phyloP scores from a whole-genome alignment of 164 flowering plant species.

The Magnolia changhungtana region DNA sequence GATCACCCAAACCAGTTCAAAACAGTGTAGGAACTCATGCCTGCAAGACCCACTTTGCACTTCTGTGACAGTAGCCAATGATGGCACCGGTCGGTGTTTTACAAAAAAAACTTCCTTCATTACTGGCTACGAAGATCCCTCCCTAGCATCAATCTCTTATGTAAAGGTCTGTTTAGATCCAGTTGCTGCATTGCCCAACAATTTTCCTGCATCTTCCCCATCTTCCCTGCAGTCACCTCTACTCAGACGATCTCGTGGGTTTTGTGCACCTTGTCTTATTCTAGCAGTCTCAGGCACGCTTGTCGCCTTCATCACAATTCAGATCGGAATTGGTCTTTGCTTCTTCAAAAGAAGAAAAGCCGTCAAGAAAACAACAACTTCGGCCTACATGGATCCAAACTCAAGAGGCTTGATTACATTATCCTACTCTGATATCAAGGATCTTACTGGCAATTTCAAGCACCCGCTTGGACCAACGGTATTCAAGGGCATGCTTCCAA shows the following conservation, averaged over 20 bases:
- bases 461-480: conserved; percentile 45
- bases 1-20: conserved; percentile 28
- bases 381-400: conserved; percentile 20
- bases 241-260: conserved; percentile 9
- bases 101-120: conserved; percentile 42
- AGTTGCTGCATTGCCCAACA: conserved; percentile 39
- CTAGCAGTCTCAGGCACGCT: conserved; percentile 44
- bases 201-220: conserved; percentile 13
- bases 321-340: conserved; percentile 39
- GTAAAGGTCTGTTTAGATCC: conserved; percentile 67
- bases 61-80: conserved; percentile 51
- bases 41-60: conserved; percentile 44
- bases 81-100: conserved; percentile 52
- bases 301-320: conserved; percentile 36
- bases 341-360: conserved; percentile 32
- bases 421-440: conserved; percentile 51
- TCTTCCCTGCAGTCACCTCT: conserved; percentile 8
- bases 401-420: conserved; percentile 37
- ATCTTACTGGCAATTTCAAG: conserved; percentile 43
- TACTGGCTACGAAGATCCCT: conserved; percentile 49
- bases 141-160: conserved; percentile 45
- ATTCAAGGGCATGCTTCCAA: conserved; percentile 47
- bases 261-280: conserved; percentile 39
- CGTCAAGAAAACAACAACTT: conserved; percentile 20
- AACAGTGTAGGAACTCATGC: conserved; percentile 48